Evolutionary conservation across 192 early-diverging fungal species (phyloP).

Genomic region (Rhizoclosmatium sp.): DNA sequence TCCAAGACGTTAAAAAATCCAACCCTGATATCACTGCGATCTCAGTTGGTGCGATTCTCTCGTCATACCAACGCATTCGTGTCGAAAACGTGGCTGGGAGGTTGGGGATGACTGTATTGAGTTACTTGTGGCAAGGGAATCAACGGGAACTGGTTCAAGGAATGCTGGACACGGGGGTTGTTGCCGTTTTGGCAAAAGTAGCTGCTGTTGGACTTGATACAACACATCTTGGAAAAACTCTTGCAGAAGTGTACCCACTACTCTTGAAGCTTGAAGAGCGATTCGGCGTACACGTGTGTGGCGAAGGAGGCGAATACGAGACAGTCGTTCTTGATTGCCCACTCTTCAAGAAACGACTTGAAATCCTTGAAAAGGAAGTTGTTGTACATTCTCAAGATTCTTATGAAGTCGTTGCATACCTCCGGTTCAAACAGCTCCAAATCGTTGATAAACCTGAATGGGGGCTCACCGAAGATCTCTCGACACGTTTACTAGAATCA

Average conservation of each 20-base stretch:
- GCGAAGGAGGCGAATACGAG: slow-evolving; percentile 98
- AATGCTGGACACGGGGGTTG: slow-evolving; percentile 81
- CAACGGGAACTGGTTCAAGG: slow-evolving; percentile 83
- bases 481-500: slow-evolving; percentile 14
- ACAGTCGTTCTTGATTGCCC: slow-evolving; percentile 93
- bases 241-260: slow-evolving; percentile 79
- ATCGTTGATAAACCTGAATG: slow-evolving; percentile 71
- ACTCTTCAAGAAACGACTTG: slow-evolving; percentile 84
- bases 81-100: slow-evolving; percentile 93
- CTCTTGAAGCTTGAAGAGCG: slow-evolving; percentile 73
- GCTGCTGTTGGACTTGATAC: slow-evolving; percentile 70
- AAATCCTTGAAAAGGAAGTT: slow-evolving; percentile 74
- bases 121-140: slow-evolving; percentile 91
- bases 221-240: slow-evolving; percentile 78
- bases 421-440: slow-evolving; percentile 72
- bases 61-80: slow-evolving; percentile 95
- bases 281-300: slow-evolving; percentile 88
- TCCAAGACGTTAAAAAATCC: slow-evolving; percentile 72
- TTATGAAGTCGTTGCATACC: slow-evolving; percentile 83
- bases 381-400: slow-evolving; percentile 84
- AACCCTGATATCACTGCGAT: slow-evolving; percentile 83
- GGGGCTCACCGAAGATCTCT: slow-evolving; percentile 35
- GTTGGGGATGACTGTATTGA: slow-evolving; percentile 81
- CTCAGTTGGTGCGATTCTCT: slow-evolving; percentile 94
- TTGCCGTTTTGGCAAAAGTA: slow-evolving; percentile 92